These are phyloP conservation scores for Aegilops longissima DNA, from an alignment of 176 grass and related monocot genomes.

Conservation along the genomic window DNA sequence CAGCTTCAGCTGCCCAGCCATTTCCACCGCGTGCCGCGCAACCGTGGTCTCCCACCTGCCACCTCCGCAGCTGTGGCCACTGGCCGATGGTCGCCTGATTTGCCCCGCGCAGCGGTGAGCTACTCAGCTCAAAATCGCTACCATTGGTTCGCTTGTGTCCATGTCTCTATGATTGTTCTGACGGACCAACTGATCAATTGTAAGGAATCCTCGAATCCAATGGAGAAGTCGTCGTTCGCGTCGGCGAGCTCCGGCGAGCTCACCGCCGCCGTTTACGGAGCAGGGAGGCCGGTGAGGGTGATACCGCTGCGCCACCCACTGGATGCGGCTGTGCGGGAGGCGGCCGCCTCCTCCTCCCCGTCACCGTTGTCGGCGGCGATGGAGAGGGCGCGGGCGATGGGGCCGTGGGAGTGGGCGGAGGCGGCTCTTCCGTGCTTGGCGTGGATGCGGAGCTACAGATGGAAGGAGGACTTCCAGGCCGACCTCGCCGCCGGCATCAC, in stretches of 20 bases:
- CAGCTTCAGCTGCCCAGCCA: background rate
- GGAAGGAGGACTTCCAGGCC: conserved; percentile 65
- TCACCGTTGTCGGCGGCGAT: conserved; percentile 22
- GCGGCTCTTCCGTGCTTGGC: conserved; percentile 53
- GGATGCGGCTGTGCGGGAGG: background rate
- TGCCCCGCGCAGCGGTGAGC: background rate
- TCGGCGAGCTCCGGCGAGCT: conserved; percentile 54
- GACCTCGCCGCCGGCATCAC: conserved; percentile 90
- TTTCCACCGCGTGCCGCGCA: background rate
- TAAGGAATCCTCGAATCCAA: conserved; percentile 3
- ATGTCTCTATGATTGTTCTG: background rate
- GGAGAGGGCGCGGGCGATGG: conserved; percentile 53
- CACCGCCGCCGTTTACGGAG: background rate
- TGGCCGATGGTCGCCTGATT: background rate
- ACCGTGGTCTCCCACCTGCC: background rate
- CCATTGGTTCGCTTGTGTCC: background rate
- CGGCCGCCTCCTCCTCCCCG: conserved; percentile 13
- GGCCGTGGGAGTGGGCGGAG: conserved; percentile 60
- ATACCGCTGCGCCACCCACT: conserved; percentile 71
- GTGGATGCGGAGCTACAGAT: conserved; percentile 79
- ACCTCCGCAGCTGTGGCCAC: background rate
- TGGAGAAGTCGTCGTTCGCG: conserved; percentile 50
- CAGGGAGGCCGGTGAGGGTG: conserved; percentile 56
- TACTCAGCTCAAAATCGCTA: background rate
- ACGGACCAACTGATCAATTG: background rate